Base-by-base conservation (phyloP, 257 asterid genomes). In the Gynochthodes officinalis region DNA sequence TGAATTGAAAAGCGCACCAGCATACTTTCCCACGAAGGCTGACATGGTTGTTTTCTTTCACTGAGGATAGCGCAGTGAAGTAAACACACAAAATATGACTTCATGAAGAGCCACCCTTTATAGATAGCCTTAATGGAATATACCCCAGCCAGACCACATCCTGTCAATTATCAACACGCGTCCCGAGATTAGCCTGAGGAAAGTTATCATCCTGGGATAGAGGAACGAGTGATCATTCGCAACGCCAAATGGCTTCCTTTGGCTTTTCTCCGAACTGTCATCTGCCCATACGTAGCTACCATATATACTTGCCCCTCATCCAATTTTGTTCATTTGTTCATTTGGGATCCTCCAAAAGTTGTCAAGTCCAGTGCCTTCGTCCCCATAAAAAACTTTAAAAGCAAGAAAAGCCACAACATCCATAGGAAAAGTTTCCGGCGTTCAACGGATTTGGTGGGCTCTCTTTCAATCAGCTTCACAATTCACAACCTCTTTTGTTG, bases 11-110 rank as follows among this genome's bases (percentile, higher is more conserved):
- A 43, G 65, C 79, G 64, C 80, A 89, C 97, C 97, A 53, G 96
- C 90, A 66, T 88, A 89, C 72, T 92, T 92, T 42, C 96, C 96
- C 11, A 89, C 84, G 70, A 88, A 89, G 84, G 97, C 95, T 62
- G 96, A 92, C 97, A 92, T 92, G 84, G 78, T 77, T 43, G 21
- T 46, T 43, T 50, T 9, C 57, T 43, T 68, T 6, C 39, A 67
- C 28, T 11, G n/a, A 76, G 77, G 82, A 74, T 79, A 19, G 49
- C 61, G 72, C 40, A 52, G 67, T 32, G 49, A 48, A 66, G 70
- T 18, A 64, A 23, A 37, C 75, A 72, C 64, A 68, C 23, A 75
- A 66, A 67, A 7, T 61, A 69, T 50, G 76, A 54, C 60, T 40
- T 30, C 77, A 19, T 70, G 73, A 71, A 55, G 69, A 74, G 39